Conservation (phyloP, 441 rosid genomes). For the Geranium incanum region DNA sequence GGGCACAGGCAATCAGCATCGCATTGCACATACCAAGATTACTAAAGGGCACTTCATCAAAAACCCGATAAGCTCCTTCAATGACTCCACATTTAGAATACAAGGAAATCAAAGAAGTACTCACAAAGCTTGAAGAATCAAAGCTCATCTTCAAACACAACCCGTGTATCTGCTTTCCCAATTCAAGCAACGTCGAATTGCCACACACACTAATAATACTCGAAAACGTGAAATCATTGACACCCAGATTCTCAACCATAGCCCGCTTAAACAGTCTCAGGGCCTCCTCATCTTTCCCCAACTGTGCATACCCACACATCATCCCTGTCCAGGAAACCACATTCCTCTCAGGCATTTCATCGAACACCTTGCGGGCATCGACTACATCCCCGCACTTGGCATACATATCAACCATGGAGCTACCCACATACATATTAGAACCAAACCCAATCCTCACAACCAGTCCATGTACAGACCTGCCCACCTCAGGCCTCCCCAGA, state of each 20-base stretch:
- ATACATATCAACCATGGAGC: constrained; percentile 48
- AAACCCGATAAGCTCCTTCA: constrained; percentile 53
- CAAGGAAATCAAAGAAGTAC: constrained; percentile 68
- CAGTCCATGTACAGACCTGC: constrained; percentile 53
- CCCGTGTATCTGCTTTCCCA: constrained; percentile 79
- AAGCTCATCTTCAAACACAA: constrained; percentile 62
- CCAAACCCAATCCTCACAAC: constrained; percentile 53
- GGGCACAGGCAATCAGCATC: constrained; percentile 76
- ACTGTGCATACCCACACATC: constrained; percentile 60
- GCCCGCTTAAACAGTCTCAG: constrained; percentile 59
- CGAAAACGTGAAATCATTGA: constrained; percentile 79
- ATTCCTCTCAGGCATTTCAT: constrained; percentile 68
- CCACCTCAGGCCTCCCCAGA: constrained; percentile 45
- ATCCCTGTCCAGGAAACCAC: constrained; percentile 79
- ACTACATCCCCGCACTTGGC: constrained; percentile 56
- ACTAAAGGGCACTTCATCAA: constrained; percentile 39
- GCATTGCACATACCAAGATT: constrained; percentile 86
- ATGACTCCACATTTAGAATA: constrained; percentile 69
- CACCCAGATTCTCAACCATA: constrained; percentile 37
- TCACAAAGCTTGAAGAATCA: constrained; percentile 59
- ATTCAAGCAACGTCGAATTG: constrained; percentile 53
- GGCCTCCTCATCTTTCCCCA: constrained; percentile 73
- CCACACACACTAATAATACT: constrained; percentile 69
- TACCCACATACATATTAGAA: background rate
- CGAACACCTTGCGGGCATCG: constrained; percentile 74